Conservation (phyloP, 2,329 filamentous ascomycete genomes). For the Penicillium sp. region DNA sequence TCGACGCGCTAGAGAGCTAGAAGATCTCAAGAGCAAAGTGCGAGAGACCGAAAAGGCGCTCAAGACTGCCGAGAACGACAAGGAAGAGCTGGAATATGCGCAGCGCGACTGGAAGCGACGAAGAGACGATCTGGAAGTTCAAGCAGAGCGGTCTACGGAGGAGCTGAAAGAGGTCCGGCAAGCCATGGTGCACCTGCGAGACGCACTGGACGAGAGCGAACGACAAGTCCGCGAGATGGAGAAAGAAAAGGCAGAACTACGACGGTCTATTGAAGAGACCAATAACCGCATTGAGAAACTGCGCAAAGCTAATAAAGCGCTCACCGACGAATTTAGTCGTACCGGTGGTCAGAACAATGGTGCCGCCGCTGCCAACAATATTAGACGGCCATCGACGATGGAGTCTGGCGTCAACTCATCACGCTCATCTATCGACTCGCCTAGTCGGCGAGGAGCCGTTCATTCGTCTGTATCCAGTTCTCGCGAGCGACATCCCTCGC, state of each 20-base stretch:
- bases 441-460: conserved; percentile 34
- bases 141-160: conserved; percentile 63
- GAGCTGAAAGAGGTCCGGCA: conserved; percentile 72
- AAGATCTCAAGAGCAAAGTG: conserved; percentile 75
- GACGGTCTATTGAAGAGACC: conserved; percentile 72
- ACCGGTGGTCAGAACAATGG: conserved; percentile 41
- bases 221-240: conserved; percentile 78
- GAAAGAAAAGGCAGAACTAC: conserved; percentile 72
- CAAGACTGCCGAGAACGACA: conserved; percentile 67
- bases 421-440: conserved; percentile 57
- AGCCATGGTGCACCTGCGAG: conserved; percentile 72
- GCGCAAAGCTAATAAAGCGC: conserved; percentile 61
- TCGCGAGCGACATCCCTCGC: conserved; percentile 32
- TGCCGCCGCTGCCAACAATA: conserved; percentile 17
- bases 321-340: conserved; percentile 55
- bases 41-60: conserved; percentile 77
- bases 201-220: conserved; percentile 83
- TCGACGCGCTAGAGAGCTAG: conserved; percentile 73
- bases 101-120: conserved; percentile 71
- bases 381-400: conserved; percentile 35
- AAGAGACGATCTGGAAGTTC: conserved; percentile 70
- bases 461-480: conserved; percentile 42
- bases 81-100: conserved; percentile 69
- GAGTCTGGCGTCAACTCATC: conserved; percentile 49
- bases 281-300: conserved; percentile 74